Conservation (phyloP, 441 rosid genomes). For the Adansonia madagascariensis region DNA sequence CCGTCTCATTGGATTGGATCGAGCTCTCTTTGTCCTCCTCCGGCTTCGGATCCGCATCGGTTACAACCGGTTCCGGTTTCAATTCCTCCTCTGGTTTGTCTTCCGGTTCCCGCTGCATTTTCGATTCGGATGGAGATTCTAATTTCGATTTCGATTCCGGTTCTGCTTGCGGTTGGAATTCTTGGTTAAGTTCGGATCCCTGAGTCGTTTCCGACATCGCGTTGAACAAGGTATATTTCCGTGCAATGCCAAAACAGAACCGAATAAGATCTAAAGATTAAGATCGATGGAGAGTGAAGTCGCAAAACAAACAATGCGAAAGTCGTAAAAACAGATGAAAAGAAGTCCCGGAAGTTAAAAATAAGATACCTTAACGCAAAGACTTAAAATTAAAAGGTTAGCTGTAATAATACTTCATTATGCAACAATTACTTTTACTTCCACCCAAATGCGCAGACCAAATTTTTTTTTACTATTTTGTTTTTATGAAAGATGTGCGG, state of each 20-base stretch:
- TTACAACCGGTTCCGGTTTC: slow-evolving; percentile 24
- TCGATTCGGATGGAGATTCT: slow-evolving; percentile 27
- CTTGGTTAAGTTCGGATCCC: slow-evolving; percentile 53
- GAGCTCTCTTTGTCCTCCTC: slow-evolving; percentile 40
- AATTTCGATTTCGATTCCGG: slow-evolving; percentile 22
- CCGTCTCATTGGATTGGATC: slow-evolving; percentile 45
- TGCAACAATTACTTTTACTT: no score
- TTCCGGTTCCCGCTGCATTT: slow-evolving; percentile 18
- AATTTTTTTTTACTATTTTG: no score
- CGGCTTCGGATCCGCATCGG: slow-evolving; percentile 32
- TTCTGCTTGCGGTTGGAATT: slow-evolving; percentile 35
- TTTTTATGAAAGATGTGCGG: no score
- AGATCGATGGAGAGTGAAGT: neutral
- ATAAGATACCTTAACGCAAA: neutral
- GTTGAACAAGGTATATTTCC: neutral
- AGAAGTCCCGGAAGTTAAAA: neutral
- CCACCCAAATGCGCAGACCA: no score
- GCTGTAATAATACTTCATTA: no score
- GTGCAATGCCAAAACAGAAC: slow-evolving; percentile 3
- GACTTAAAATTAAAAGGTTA: no score
- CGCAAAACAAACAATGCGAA: slow-evolving; percentile 25
- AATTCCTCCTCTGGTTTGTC: slow-evolving; percentile 28
- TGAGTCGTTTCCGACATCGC: slow-evolving; percentile 48
- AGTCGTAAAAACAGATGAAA: neutral
- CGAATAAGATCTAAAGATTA: slow-evolving; percentile 27